Evolutionary conservation across 305 asterid genomes (phyloP).

Genomic region (Rubia peregrina): DNA sequence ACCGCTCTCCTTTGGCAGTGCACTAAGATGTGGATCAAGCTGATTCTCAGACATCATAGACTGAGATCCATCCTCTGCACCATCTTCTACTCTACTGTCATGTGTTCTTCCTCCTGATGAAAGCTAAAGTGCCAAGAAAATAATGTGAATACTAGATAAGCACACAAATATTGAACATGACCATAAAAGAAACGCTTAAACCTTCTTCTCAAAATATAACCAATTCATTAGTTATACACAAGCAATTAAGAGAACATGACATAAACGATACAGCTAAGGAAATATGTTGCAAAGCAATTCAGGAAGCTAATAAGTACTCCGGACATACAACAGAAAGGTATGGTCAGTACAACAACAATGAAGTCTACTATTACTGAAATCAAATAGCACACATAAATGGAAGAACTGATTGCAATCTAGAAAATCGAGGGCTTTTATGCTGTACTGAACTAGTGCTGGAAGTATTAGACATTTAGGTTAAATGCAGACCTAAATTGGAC

Average conservation of each 20-base stretch:
- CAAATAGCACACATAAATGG: neutral
- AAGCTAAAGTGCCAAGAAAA: conserved; percentile 36
- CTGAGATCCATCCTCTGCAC: conserved; percentile 30
- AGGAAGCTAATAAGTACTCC: neutral
- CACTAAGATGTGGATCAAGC: conserved; percentile 27
- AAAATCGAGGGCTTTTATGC: neutral
- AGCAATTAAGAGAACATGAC: neutral
- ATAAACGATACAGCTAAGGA: neutral
- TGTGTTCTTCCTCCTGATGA: conserved; percentile 27
- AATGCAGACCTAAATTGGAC: neutral
- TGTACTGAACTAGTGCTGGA: neutral
- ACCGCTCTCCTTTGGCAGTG: conserved; percentile 27
- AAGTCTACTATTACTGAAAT: neutral
- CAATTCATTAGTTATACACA: neutral
- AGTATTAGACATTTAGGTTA: neutral
- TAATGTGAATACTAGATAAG: neutral
- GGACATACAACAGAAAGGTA: neutral
- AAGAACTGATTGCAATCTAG: neutral
- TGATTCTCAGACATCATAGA: conserved; percentile 31
- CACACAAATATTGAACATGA: neutral
- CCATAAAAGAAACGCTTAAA: neutral
- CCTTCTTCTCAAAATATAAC: neutral
- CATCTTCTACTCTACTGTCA: conserved; percentile 29
- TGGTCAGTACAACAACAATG: neutral
- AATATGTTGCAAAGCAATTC: neutral